Evolutionary conservation across 1,284 basidiomycete genomes (phyloP), one percentile per base, ranked within the genome.

Genomic region (Microbotryum lychnidis-dioicae): DNA sequence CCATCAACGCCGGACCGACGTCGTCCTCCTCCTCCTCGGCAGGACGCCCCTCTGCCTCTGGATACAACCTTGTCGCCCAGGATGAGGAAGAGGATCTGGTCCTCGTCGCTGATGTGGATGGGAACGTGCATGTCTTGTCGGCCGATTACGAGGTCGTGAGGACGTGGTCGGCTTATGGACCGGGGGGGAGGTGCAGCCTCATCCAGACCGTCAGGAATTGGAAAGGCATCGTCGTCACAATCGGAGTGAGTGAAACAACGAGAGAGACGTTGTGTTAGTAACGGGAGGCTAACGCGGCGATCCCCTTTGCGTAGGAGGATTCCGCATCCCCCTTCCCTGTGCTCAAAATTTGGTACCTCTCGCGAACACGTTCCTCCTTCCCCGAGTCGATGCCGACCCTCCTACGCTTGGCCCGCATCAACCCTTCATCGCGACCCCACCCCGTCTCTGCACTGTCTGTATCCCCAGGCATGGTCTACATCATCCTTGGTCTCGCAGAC

Each of bases 401-500:
- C 75, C 80, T 47, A 78, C 93, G 46, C 77, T 93, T 54, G 31
- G 46, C 60, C 33, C 53, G 54, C 27, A 57, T 60, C 65, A 50
- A 57, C 3, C 61, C 63, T 2, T 58, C 56, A 33, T 50, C 65
- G 2, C 60, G 63, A 54, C 88, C 89, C 0, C 87, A 91, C 76
- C 91, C 91, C 4, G 89, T 94, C 3, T 86, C 89, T 6, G 83
- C 86, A 0, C 78, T 96, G 14, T 87, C 92, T 0, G 78, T 93
- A 29, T 89, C 92, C 0, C 78, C 83, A 7, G 82, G 82, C n/a
- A 80, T 97, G 1, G 84, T 87, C 1, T 88, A 92, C 75, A 82
- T 98, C 21, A 87, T 92, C 6, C 82, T 97, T 48, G 94, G 91
- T 9, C 81, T 97, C 12, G 91, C 86, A 2, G 93, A 97, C 72